Base-by-base conservation (phyloP, 2,329 filamentous ascomycete genomes). In the Penicillium sp. region DNA sequence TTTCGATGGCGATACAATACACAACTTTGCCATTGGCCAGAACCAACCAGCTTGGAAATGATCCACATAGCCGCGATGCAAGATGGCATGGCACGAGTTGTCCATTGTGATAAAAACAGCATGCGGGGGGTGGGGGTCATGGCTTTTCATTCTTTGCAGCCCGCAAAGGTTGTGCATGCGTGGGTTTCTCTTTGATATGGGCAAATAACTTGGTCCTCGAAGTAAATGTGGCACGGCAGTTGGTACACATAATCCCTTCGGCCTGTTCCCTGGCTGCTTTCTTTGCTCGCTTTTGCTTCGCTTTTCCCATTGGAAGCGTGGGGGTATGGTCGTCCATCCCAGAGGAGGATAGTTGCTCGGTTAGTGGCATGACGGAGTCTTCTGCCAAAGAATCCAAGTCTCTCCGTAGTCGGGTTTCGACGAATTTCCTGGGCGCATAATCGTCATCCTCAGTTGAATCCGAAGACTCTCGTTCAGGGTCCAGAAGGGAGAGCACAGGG, bases 141-240 rank as follows among this genome's bases (percentile, higher is more conserved):
- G 30, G 13, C 19, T 26, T 39, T 34, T 25, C 34, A 30, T 4
- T 37, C 14, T 37, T 37, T 9, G 18, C 26, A 18, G 34, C 10
- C 8, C 27, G 18, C 25, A 18, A 15, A 14, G 17, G 29, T 28
- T 80, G 77, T 4, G 83, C 84, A 67, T 93, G 86, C 7, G 69
- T 69, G 13, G 78, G 66, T 7, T 47, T 37, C 7, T 81, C 76
- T 47, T 80, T 78, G 42, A 93, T 74, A 62, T 94, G 88, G 36
- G 77, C 71, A 60, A 91, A 91, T 13, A 94, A 66, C 50, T 80
- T 81, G 4, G 79, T 84, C 51, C 81, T 83, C 1, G 84, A 87
- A 0, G 78, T 80, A 68, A 97, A 98, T 0, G 69, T 76, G 51
- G 86, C 87, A 51, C 81, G 78, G 65, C 93, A 97, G 4, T 81